Conservation (phyloP, 2,329 filamentous ascomycete species). For the Sordariomycetes sp. region DNA sequence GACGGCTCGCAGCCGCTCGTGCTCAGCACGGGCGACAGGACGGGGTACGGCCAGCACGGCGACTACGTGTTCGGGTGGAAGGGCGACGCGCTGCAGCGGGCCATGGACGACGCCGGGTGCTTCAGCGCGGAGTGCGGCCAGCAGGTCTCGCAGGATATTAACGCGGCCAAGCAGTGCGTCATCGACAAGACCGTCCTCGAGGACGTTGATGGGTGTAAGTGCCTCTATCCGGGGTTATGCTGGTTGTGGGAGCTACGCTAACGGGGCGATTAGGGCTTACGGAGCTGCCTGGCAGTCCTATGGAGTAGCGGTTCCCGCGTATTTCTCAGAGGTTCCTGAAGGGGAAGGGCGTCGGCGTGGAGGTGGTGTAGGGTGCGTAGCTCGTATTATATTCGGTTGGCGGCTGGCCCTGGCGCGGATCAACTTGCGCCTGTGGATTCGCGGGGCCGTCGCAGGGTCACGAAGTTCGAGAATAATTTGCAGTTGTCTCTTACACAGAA, state of each 20-base stretch:
- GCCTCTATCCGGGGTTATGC: neutral
- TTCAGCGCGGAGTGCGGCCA: conserved; percentile 34
- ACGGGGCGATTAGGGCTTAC: neutral
- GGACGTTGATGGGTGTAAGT: conserved; percentile 31
- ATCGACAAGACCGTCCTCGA: conserved; percentile 34
- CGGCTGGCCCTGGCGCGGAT: too few relatives aligned
- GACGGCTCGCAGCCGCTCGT: conserved; percentile 9
- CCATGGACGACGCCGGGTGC: conserved; percentile 17
- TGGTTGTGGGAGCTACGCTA: neutral
- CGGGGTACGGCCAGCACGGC: conserved; percentile 6
- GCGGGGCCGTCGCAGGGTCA: neutral
- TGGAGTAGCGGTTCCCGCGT: neutral
- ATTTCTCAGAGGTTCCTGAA: too few relatives aligned
- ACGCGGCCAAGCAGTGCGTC: conserved; percentile 32
- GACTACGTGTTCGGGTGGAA: conserved; percentile 10
- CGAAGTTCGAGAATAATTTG: neutral
- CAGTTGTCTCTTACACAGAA: neutral
- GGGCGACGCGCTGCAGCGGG: conserved; percentile 10
- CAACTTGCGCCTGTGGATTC: too few relatives aligned
- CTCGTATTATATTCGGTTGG: too few relatives aligned
- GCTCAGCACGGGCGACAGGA: conserved; percentile 1
- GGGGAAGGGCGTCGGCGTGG: too few relatives aligned
- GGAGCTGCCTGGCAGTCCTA: neutral
- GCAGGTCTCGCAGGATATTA: conserved; percentile 31
- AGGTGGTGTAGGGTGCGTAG: too few relatives aligned